Base-by-base conservation (phyloP, 2,329 filamentous ascomycete species). In the Lachnellula subtilissima region DNA sequence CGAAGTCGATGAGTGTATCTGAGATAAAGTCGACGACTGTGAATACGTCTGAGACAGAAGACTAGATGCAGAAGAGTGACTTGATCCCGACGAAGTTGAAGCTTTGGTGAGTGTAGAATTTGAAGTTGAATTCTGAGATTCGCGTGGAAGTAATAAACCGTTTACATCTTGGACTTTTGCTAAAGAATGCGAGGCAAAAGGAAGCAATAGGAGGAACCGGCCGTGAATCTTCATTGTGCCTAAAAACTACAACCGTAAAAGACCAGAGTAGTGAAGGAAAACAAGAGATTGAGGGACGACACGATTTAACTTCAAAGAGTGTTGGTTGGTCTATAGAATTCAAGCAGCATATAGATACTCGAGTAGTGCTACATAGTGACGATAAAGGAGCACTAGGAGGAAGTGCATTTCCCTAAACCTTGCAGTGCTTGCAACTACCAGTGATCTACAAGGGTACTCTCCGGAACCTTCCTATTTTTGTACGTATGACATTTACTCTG, bases 1-100 rank as follows among this genome's bases (percentile, higher is more conserved):
- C 8, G 8, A 9, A 32, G 28, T 32, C 28, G 28, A 32, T 32
- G 28, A 32, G 4, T 11, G 28, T 32, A 9, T 32, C 28, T 32
- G 28, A 32, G 28, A 32, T 32, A 4, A 32, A 32, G 9, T 32
- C 6, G 39, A 17, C 12, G 39, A 42, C 39, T 42, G 15, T 11
- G 15, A 42, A 32, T 32, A 9, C 12, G 15, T 42, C 39, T 7
- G 39, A 42, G 39, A 42, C 28, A 32, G 28, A 32, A 12, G 11
- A 42, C 39, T 42, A 4, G 65, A 53, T 37, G 56, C 47, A 36
- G 46, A 9, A n/a, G 37, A 37, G n/a, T 48, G 25, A 35, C 55
- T 39, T 19, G 50, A 28, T n/a, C 15, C 37, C 5, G 53, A 28
- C 15, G 37, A 39, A 5, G 52, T 23, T 22, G 43, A 42, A 50